Evolutionary conservation across 768 basidiomycete species (phyloP), one percentile per base, ranked within the genome.

Genomic region (Mrakia frigida): DNA sequence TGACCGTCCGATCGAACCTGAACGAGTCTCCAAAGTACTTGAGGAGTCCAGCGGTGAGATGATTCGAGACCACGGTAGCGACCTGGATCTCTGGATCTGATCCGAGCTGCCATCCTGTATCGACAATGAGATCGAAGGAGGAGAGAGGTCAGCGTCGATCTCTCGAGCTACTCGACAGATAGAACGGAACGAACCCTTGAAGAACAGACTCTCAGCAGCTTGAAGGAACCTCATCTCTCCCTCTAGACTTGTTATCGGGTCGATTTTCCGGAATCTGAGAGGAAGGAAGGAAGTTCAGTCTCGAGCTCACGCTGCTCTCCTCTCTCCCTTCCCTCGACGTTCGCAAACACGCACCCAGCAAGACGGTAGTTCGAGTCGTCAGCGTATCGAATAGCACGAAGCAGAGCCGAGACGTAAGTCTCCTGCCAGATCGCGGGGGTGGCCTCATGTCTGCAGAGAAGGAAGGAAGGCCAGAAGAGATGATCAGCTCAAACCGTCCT

Each of bases 81-180:
- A 99, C 96, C 82, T 99, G 97, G 33, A 98, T 96, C 84, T 99
- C 97, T 0, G 97, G 97, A 79, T 98, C 97, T 0, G 94, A 97
- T 3, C 96, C 97, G 11, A 98, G 92, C 82, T 97, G 95, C 97
- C 97, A 98, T 46, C 96, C 94, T 95, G 79, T 14, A 5, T 21
- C 39, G 39, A 41, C 39, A 41, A 41, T 14, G 21, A 31, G 59
- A 7, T n/a, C n/a, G n/a, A n/a, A 21, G 1, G 25, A 69, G 61
- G 59, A 53, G 33, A n/a, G 18, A 11, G 37, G 31, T 50, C 16
- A 72, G 37, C 46, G 14, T 18, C 23, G 18, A 18, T 50, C 46
- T 16, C 33, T 4, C 7, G 52, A 21, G 43, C 16, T 18, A 18
- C 25, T n/a, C 10, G 9, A 23, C 14, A 3, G n/a, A 67, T n/a